Conservation (phyloP, 345 rosid genomes). For the Murraya koenigii region DNA sequence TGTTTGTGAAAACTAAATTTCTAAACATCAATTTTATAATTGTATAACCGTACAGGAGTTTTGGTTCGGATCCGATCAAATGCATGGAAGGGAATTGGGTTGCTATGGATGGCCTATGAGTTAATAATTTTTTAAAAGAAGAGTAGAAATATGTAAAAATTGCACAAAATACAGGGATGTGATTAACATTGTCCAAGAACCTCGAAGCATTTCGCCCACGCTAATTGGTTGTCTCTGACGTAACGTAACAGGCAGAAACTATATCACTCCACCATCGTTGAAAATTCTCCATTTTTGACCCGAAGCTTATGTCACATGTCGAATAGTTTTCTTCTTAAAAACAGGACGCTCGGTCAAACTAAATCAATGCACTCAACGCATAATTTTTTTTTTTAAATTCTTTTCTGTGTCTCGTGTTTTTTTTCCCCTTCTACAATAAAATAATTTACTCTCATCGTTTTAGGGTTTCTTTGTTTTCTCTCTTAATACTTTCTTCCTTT, state of each 20-base stretch:
- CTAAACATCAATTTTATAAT: too few species aligned
- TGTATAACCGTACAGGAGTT: too few species aligned
- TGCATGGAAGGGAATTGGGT: too few species aligned
- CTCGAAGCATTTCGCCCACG: neutral
- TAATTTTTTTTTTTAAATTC: neutral
- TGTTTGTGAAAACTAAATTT: too few species aligned
- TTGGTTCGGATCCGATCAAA: too few species aligned
- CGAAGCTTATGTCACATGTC: neutral
- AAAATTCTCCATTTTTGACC: neutral
- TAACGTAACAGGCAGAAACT: neutral
- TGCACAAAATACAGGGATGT: neutral
- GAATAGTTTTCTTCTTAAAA: neutral
- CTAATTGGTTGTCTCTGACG: neutral
- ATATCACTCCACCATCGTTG: neutral
- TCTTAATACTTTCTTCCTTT: neutral
- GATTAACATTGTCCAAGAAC: neutral
- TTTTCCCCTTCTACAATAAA: too few species aligned
- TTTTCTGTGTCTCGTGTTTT: neutral
- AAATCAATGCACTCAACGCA: neutral
- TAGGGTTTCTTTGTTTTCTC: constrained; percentile 7
- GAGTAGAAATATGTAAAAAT: neutral
- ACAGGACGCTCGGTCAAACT: neutral
- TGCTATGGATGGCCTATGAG: too few species aligned
- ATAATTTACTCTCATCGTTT: neutral
- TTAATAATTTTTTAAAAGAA: too few species aligned